Evolutionary conservation across 2,329 filamentous ascomycete genomes (phyloP), one percentile per base, ranked within the genome.

Genomic region (Elsinoe necatrix): DNA sequence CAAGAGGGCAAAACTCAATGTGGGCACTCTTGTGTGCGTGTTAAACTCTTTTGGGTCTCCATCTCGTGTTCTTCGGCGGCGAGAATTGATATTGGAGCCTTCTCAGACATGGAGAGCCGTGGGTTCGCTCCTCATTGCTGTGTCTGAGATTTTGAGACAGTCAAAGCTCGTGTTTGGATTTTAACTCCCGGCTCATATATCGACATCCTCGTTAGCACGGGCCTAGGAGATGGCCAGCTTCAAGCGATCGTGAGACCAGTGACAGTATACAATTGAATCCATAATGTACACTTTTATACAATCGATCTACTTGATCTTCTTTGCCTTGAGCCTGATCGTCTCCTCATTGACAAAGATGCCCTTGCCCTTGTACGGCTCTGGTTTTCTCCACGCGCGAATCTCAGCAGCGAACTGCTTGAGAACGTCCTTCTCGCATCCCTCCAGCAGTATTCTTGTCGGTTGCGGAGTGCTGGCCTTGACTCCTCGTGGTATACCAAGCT

Each of bases 341-440:
- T 98, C 90, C 61, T 91, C 89, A 68, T 97, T 95, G 66, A 98
- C 85, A 71, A 97, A 98, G 65, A 98, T 95, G 65, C 93, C 93
- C 83, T 98, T 97, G 63, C 93, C 93, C 82, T 98, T 98, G 75
- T 98, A 98, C 62, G 93, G 93, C 75, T 98, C 93, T 27, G 93
- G 93, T 62, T 81, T 81, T 69, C 93, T 85, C 92, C 92, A 97
- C 72, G 78, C 81, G 65, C 89, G 80, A 63, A 98, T 95, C 64
- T 85, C 78, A 0, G 93, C 93, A 16, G 93, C 93, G 72, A 97
- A 96, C 58, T 87, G 84, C 80, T 90, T 93, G 61, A 98, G 83
- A 50, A 85, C 80, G 72, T 95, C 85, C 69, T 89, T 90, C 69
- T 97, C 83, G 54, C 85, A 80, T 7, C 93, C 90, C 75, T 98